Evolutionary conservation across 169 alveolate genomes (phyloP).

Genomic region (Plasmodium blacklocki): DNA sequence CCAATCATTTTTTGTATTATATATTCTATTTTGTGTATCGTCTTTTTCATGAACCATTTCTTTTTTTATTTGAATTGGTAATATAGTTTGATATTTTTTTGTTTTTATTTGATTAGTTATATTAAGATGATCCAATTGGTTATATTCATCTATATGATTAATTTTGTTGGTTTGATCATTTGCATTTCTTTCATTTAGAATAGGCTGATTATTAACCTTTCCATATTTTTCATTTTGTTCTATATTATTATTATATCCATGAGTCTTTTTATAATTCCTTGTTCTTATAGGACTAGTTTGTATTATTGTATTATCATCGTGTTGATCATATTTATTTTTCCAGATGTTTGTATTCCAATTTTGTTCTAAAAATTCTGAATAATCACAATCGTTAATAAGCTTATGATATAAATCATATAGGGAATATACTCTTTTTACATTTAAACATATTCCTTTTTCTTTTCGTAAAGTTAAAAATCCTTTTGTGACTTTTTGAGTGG

Average conservation of each 20-base stretch:
- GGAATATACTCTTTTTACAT: conserved; percentile 68
- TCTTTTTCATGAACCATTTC: not conserved
- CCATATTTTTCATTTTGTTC: conserved; percentile 16
- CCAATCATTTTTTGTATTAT: conserved; percentile 40
- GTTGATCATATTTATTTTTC: conserved; percentile 22
- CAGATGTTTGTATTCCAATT: not conserved
- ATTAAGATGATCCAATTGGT: conserved; percentile 1
- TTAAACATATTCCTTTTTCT: conserved; percentile 36
- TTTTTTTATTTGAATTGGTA: conserved; percentile 2
- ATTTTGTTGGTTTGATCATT: not conserved
- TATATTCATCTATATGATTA: not conserved
- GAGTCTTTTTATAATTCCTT: not conserved
- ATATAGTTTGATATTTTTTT: not conserved
- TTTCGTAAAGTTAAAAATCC: conserved; percentile 58
- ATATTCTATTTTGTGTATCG: not conserved
- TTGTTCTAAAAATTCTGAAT: conserved; percentile 39
- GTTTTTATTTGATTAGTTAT: not conserved
- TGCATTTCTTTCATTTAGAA: not conserved
- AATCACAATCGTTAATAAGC: conserved; percentile 51
- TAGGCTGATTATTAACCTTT: conserved; percentile 2
- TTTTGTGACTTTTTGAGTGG: conserved; percentile 20
- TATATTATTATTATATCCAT: not conserved
- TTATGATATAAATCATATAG: conserved; percentile 38
- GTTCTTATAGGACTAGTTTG: not conserved
- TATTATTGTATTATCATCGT: not conserved